These are phyloP conservation scores for Salvia splendens DNA, from an alignment of 257 asterid species.

Conservation along the genomic window DNA sequence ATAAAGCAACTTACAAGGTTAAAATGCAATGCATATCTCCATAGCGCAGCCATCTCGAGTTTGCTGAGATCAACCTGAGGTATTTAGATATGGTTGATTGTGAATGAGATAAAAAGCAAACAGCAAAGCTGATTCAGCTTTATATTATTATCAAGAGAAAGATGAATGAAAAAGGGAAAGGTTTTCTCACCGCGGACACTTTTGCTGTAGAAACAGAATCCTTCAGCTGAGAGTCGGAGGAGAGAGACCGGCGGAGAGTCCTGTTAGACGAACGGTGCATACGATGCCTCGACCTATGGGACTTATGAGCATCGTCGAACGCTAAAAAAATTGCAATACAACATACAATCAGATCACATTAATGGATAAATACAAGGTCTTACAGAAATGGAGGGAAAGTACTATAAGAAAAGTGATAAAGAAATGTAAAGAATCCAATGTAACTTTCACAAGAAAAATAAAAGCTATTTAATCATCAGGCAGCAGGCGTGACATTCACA, in stretches of 20 bases:
- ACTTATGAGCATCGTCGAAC: constrained; percentile 77
- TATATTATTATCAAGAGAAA: not conserved
- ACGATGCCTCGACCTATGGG: constrained; percentile 72
- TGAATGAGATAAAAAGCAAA: not conserved
- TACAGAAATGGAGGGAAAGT: constrained; percentile 6
- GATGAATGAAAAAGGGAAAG: constrained; percentile 8
- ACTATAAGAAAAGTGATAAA: constrained; percentile 14
- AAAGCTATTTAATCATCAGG: constrained; percentile 17
- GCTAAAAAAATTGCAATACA: constrained; percentile 45
- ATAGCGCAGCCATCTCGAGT: constrained; percentile 79
- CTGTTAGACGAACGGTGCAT: constrained; percentile 61
- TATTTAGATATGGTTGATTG: not conserved
- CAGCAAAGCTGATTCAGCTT: not conserved
- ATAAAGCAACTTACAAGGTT: constrained; percentile 63
- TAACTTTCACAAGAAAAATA: constrained; percentile 10
- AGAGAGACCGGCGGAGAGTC: constrained; percentile 60
- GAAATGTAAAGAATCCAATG: no score
- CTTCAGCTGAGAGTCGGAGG: constrained; percentile 69
- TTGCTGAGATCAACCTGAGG: constrained; percentile 89
- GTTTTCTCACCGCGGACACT: constrained; percentile 54
- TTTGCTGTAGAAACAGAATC: constrained; percentile 54
- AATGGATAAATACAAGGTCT: constrained; percentile 24
- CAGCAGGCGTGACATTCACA: constrained; percentile 16
- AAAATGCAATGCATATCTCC: constrained; percentile 89
- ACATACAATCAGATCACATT: constrained; percentile 35